Evolutionary conservation across 208 protist genomes (phyloP).

Genomic region (Acanthamoeba royreba): DNA sequence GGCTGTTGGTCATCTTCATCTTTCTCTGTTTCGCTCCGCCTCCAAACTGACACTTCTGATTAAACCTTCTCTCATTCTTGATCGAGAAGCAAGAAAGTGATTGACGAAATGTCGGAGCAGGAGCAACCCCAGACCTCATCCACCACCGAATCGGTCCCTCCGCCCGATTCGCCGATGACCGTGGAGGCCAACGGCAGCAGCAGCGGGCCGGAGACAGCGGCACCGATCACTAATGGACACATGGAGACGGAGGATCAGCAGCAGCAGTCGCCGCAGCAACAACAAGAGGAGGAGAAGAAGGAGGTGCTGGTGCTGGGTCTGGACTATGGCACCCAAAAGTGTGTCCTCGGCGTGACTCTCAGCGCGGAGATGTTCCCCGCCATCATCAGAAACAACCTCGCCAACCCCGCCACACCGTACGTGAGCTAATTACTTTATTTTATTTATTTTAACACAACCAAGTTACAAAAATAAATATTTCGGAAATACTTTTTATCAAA

Average conservation of each 20-base stretch:
- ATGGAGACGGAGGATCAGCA: neutral
- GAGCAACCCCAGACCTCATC: neutral
- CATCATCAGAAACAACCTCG: slow-evolving; percentile 1
- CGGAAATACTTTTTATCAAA: neutral
- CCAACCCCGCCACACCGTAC: slow-evolving; percentile 11
- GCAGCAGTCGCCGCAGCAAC: neutral
- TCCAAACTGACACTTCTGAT: no score
- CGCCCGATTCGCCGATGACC: neutral
- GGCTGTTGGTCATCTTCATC: no score
- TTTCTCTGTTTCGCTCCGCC: no score
- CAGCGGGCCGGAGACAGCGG: no score
- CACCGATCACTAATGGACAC: no score
- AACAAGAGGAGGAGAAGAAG: neutral
- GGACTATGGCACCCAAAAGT: slow-evolving; percentile 27
- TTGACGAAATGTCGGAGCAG: neutral
- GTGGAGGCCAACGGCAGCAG: neutral
- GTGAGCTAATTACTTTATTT: no score
- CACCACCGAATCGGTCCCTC: no score
- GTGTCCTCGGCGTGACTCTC: neutral
- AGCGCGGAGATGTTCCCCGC: slow-evolving; percentile 1
- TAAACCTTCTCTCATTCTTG: no score
- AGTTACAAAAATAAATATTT: no score
- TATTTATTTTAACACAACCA: no score
- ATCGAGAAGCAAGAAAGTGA: neutral
- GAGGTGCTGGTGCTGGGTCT: slow-evolving; percentile 10